A percentile compares a stretch with the other conserved stretches of the same genome.
These are phyloP conservation scores for Acacia crassicarpa DNA, from an alignment of 306 rosid species.

Conservation along the genomic window DNA sequence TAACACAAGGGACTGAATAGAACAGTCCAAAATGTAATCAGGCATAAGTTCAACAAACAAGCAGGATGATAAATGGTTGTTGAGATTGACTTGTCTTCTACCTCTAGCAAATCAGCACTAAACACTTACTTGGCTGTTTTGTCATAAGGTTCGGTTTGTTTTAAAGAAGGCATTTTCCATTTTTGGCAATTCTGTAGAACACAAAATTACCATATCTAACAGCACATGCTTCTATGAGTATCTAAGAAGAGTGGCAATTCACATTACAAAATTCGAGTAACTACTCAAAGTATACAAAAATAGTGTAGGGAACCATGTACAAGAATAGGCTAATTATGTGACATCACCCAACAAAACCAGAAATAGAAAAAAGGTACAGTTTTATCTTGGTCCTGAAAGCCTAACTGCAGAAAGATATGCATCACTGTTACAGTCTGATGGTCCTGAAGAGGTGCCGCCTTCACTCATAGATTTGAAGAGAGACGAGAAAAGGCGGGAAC, in stretches of 20 bases:
- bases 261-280: conserved; percentile 1
- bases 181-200: background rate
- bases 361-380: background rate
- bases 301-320: background rate
- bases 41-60: background rate
- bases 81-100: background rate
- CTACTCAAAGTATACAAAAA: background rate
- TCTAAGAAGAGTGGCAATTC: background rate
- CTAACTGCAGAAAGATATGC: background rate
- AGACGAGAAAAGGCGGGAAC: background rate
- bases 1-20: background rate
- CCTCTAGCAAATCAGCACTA: background rate
- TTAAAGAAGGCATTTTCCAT: background rate
- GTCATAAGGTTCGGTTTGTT: background rate
- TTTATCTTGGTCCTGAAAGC: background rate
- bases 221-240: background rate
- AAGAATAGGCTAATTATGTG: background rate
- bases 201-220: background rate
- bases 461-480: background rate
- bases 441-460: background rate
- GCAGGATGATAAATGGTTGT: background rate
- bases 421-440: background rate
- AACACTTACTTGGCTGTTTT: background rate
- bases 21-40: background rate
- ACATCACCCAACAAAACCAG: background rate